Percentiles rank a stretch among this genome's conserved stretches.
phyloP scores from a whole-genome alignment of 768 basidiomycete genomes.

The Phallus indusiatus region DNA sequence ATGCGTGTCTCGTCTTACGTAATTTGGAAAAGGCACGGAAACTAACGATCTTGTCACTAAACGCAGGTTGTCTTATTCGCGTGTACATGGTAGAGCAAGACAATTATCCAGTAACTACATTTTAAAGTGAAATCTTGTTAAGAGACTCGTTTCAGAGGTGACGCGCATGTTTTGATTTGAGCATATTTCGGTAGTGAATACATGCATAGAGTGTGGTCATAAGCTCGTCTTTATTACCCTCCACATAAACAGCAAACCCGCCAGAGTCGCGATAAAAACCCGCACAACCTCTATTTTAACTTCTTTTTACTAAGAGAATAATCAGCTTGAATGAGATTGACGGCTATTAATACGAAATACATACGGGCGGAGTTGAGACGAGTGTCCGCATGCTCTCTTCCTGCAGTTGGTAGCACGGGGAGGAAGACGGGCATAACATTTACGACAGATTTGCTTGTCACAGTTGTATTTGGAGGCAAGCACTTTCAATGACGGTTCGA shows the following conservation, averaged over 20 bases:
- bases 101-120: too few species aligned
- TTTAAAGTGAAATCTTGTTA: slow-evolving; percentile 4
- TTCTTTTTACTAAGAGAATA: slow-evolving; percentile 73
- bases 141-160: not conserved
- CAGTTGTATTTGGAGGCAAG: slow-evolving; percentile 98
- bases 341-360: slow-evolving; percentile 25
- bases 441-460: slow-evolving; percentile 99
- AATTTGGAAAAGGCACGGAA: slow-evolving; percentile 6
- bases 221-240: not conserved
- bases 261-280: not conserved
- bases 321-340: slow-evolving; percentile 3
- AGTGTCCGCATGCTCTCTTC: slow-evolving; percentile 87
- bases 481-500: slow-evolving; percentile 97
- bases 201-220: not conserved
- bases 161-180: not conserved
- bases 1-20: not conserved
- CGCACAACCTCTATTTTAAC: slow-evolving; percentile 62
- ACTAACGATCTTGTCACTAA: not conserved
- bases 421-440: slow-evolving; percentile 99
- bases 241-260: not conserved
- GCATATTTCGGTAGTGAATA: not conserved
- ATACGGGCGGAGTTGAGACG: slow-evolving; percentile 84
- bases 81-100: too few species aligned
- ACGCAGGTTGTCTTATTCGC: not conserved
- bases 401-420: slow-evolving; percentile 99